Conservation (phyloP, 495 filamentous ascomycete species). For the Choiromyces venosus region DNA sequence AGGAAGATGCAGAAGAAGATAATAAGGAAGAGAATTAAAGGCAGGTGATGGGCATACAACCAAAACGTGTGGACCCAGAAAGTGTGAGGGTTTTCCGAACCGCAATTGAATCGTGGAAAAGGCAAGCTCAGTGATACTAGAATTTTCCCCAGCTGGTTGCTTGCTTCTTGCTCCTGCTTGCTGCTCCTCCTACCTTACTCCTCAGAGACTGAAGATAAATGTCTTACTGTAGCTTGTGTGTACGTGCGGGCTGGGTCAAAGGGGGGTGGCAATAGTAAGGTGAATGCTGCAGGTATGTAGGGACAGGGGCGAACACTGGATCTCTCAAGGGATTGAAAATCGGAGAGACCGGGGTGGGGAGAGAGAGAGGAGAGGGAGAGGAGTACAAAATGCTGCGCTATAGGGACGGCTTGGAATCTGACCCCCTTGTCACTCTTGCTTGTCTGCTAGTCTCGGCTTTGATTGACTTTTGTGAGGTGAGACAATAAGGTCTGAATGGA, state of each 20-base stretch:
- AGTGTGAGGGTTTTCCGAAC: conserved; percentile 2
- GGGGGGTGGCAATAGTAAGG: not conserved
- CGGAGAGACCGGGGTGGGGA: conserved; percentile 34
- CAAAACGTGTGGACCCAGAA: conserved; percentile 1
- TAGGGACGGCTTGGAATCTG: conserved; percentile 31
- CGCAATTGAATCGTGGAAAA: not conserved
- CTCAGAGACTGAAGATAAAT: conserved; percentile 18
- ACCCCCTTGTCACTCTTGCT: conserved; percentile 23
- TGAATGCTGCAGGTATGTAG: conserved; percentile 11
- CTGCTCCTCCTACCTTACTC: not conserved
- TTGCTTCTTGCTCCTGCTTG: not conserved
- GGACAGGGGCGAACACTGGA: conserved; percentile 35
- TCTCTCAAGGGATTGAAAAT: conserved; percentile 38
- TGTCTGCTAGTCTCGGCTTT: conserved; percentile 37
- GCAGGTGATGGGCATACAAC: conserved; percentile 21
- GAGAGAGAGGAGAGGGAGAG: conserved; percentile 20
- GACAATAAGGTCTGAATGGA: conserved; percentile 35
- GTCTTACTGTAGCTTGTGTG: conserved; percentile 27
- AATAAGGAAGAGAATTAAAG: conserved; percentile 19
- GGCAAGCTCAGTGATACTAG: not conserved
- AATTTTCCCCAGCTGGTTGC: not conserved
- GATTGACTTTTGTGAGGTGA: conserved; percentile 36
- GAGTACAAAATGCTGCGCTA: not conserved
- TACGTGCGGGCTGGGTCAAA: conserved; percentile 25
- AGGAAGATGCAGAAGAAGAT: conserved; percentile 34